A percentile compares a stretch with the other conserved stretches of the same genome.
These are phyloP conservation scores for Aspergillus luchuensis DNA, from an alignment of 2,329 filamentous ascomycete genomes.

Conservation along the genomic window DNA sequence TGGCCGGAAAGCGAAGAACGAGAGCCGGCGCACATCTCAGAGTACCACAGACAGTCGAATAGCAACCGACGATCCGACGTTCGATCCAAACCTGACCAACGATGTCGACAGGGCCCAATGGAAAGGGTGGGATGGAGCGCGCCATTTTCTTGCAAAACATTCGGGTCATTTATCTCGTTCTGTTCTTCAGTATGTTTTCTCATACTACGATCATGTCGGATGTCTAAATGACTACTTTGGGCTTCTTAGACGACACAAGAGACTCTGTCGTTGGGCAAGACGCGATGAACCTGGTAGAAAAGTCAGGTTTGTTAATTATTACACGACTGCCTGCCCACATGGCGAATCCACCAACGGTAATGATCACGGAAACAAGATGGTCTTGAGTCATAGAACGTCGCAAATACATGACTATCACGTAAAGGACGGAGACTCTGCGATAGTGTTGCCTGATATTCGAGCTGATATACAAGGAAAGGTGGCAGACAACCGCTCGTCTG, in stretches of 20 bases:
- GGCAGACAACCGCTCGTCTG: too few relatives aligned
- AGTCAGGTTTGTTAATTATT: not conserved
- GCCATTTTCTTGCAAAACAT: not conserved
- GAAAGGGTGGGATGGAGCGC: not conserved
- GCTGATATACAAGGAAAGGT: too few relatives aligned
- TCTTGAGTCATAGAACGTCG: too few relatives aligned
- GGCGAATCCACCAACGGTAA: not conserved
- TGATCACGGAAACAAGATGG: not conserved
- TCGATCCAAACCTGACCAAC: not conserved
- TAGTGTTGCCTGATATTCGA: too few relatives aligned
- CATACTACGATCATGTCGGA: not conserved
- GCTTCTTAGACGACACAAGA: not conserved
- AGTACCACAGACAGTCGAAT: not conserved
- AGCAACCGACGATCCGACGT: not conserved
- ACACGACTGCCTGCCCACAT: not conserved
- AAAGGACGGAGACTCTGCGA: too few relatives aligned
- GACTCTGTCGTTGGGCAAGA: not conserved
- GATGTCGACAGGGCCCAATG: not conserved
- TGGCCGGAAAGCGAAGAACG: slow-evolving; percentile 23
- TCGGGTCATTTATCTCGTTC: not conserved
- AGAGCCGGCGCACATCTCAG: not conserved
- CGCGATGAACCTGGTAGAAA: not conserved
- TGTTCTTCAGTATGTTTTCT: not conserved
- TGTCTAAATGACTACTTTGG: not conserved
- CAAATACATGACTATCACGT: too few relatives aligned